These are phyloP conservation scores for Allomyces javanicus DNA, from an alignment of 192 early-diverging fungal species.

Conservation along the genomic window DNA sequence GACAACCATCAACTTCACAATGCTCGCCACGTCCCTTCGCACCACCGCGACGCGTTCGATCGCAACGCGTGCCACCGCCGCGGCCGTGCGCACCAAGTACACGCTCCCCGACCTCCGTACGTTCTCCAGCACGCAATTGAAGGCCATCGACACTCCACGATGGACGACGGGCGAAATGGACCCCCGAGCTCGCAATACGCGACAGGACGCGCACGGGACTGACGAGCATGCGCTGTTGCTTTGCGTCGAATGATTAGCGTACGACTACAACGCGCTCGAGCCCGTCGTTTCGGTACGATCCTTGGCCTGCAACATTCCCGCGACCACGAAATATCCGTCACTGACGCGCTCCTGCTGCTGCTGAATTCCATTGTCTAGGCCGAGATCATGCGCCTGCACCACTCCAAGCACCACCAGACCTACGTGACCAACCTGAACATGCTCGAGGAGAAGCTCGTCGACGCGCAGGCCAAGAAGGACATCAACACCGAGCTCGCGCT, in stretches of 20 bases:
- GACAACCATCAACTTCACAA: not conserved
- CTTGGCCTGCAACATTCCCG: not conserved
- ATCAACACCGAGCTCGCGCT: slow-evolving; percentile 50
- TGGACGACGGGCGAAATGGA: too few relatives aligned
- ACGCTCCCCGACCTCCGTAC: slow-evolving; percentile 78
- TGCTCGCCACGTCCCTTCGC: not conserved
- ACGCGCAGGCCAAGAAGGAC: slow-evolving; percentile 47
- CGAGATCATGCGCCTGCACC: slow-evolving; percentile 89
- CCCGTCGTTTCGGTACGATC: slow-evolving; percentile 54
- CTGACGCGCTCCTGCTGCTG: not conserved
- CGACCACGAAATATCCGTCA: not conserved
- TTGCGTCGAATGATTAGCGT: not conserved
- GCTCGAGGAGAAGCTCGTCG: slow-evolving; percentile 77
- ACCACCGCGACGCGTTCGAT: not conserved
- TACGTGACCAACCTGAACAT: slow-evolving; percentile 73
- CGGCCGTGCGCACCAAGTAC: slow-evolving; percentile 34
- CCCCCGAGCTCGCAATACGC: too few relatives aligned
- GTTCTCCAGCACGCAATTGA: slow-evolving; percentile 18
- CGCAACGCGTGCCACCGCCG: not conserved
- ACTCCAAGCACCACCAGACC: slow-evolving; percentile 84
- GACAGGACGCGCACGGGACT: slow-evolving; percentile 22
- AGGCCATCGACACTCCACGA: too few relatives aligned
- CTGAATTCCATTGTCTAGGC: slow-evolving; percentile 9
- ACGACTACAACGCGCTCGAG: slow-evolving; percentile 42
- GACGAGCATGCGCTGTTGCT: not conserved